A percentile compares a stretch with the other conserved stretches of the same genome.
phyloP scores from a whole-genome alignment of 306 rosid species.

The Trifolium repens region DNA sequence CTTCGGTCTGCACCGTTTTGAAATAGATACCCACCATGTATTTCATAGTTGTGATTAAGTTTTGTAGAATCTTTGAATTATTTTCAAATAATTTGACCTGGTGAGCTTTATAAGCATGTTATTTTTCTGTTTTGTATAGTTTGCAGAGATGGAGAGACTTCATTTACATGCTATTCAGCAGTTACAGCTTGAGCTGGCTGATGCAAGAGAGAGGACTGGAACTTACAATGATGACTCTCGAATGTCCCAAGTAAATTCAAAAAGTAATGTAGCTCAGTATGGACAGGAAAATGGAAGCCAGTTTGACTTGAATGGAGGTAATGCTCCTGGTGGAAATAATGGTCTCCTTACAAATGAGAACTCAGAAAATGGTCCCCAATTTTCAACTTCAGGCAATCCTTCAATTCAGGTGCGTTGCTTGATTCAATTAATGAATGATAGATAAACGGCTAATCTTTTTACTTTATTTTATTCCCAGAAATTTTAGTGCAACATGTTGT shows the following conservation, averaged over 20 bases:
- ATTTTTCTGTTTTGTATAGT: conserved; percentile 53
- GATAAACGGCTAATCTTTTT: neutral
- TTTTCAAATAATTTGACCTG: neutral
- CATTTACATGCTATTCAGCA: conserved; percentile 87
- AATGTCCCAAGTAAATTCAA: conserved; percentile 60
- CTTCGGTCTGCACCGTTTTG: neutral
- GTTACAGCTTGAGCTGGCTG: conserved; percentile 89
- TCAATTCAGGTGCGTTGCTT: conserved; percentile 63
- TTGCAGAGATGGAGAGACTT: conserved; percentile 90
- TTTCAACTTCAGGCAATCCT: conserved; percentile 64
- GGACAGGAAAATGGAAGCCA: conserved; percentile 75
- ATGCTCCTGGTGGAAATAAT: conserved; percentile 64
- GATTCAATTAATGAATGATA: conserved; percentile 21
- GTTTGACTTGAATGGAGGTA: conserved; percentile 63
- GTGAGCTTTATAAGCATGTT: neutral
- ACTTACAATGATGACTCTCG: conserved; percentile 67
- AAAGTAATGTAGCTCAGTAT: conserved; percentile 64
- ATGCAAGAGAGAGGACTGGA: conserved; percentile 84
- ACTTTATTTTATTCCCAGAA: neutral
- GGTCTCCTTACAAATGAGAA: conserved; percentile 68
- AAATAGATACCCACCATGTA: neutral
- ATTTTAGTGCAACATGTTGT: conserved; percentile 6
- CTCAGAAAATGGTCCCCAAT: conserved; percentile 65
- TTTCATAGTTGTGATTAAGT: conserved; percentile 20
- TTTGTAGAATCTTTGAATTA: conserved; percentile 19